Conservation (phyloP, 1,284 basidiomycete genomes). For the Ganoderma meredithae region DNA sequence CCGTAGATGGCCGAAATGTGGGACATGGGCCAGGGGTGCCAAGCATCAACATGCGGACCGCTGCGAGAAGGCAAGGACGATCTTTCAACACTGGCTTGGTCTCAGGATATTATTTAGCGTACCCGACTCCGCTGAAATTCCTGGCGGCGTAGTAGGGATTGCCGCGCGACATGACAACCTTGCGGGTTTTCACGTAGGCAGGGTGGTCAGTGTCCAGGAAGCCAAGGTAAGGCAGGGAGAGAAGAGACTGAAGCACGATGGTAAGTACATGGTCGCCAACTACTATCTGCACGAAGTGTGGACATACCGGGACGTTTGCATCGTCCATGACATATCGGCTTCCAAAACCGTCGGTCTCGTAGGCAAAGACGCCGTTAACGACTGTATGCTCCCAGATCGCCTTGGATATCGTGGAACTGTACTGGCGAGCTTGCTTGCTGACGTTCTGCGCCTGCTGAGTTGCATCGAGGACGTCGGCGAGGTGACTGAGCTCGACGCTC, state of each 20-base stretch:
- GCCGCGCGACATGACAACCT: slow-evolving; percentile 62
- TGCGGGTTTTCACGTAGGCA: slow-evolving; percentile 67
- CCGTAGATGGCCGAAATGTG: slow-evolving; percentile 78
- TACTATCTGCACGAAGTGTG: background rate
- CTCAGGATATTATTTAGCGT: slow-evolving; percentile 31
- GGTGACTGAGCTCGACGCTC: slow-evolving; percentile 69
- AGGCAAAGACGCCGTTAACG: slow-evolving; percentile 73
- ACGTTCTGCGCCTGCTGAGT: slow-evolving; percentile 56
- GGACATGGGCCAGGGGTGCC: slow-evolving; percentile 85
- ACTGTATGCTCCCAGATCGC: slow-evolving; percentile 74
- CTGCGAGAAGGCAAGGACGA: slow-evolving; percentile 44
- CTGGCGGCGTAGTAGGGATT: slow-evolving; percentile 79
- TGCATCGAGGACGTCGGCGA: slow-evolving; percentile 66
- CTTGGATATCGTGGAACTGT: slow-evolving; percentile 64
- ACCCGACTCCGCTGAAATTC: slow-evolving; percentile 74
- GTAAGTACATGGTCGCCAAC: slow-evolving; percentile 9
- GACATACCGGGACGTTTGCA: slow-evolving; percentile 78
- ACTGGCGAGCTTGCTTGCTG: slow-evolving; percentile 61
- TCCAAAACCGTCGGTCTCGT: slow-evolving; percentile 79
- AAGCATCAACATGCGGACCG: slow-evolving; percentile 76
- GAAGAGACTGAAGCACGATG: slow-evolving; percentile 56
- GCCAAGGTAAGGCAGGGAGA: slow-evolving; percentile 80
- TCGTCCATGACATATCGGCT: slow-evolving; percentile 82
- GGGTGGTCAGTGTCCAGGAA: slow-evolving; percentile 68
- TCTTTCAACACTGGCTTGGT: background rate